Conservation (phyloP, 2,329 filamentous ascomycete genomes). For the Arthrocladium fulminans region DNA sequence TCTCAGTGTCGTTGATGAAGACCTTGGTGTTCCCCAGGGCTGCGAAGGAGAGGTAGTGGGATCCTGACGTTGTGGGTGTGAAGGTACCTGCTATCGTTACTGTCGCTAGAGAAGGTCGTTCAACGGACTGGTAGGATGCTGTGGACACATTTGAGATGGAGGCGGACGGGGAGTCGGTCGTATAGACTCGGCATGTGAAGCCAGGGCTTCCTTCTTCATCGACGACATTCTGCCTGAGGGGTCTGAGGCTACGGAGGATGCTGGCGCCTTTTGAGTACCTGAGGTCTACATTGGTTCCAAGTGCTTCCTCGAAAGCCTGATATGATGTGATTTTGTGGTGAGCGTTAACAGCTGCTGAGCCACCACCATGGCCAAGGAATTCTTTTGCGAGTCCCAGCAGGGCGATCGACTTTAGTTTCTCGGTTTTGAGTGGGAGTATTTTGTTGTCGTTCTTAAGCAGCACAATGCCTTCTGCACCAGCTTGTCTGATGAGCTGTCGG, state of each 20-base stretch:
- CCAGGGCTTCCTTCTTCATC: conserved; percentile 14
- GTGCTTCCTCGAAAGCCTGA: conserved; percentile 23
- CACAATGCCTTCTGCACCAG: conserved; percentile 18
- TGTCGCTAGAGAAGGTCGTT: conserved; percentile 31
- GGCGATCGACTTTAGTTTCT: conserved; percentile 10
- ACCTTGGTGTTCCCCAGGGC: neutral
- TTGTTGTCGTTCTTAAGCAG: conserved; percentile 20
- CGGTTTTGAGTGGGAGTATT: conserved; percentile 20
- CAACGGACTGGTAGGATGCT: conserved; percentile 17
- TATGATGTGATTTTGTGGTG: conserved; percentile 29
- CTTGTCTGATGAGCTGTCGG: conserved; percentile 16
- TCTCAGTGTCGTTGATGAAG: neutral
- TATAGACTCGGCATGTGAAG: conserved; percentile 16
- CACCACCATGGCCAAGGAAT: conserved; percentile 28
- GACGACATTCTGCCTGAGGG: conserved; percentile 26
- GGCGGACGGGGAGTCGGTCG: conserved; percentile 21
- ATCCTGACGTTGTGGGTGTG: conserved; percentile 21
- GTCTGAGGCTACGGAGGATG: conserved; percentile 28
- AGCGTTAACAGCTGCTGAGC: conserved; percentile 24
- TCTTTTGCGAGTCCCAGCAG: conserved; percentile 28
- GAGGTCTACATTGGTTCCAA: conserved; percentile 10
- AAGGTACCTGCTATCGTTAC: conserved; percentile 1
- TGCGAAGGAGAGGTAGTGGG: conserved; percentile 12
- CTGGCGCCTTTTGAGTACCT: conserved; percentile 23
- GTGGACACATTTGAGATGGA: neutral